Evolutionary conservation across 306 rosid genomes (phyloP), one percentile per base, ranked within the genome.

Genomic region (Datisca glomerata): DNA sequence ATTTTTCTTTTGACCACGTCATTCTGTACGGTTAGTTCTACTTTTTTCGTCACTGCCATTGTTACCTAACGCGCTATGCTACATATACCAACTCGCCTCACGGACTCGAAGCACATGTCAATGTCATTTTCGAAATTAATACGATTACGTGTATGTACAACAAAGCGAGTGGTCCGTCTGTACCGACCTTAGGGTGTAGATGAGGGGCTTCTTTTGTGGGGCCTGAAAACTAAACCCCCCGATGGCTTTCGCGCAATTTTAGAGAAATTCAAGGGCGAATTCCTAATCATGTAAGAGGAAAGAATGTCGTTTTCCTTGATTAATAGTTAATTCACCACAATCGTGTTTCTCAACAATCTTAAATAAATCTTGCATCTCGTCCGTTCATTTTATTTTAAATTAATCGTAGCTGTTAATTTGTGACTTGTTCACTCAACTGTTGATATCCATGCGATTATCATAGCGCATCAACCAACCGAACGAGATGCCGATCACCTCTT

Each of bases 1-100:
- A n/a, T n/a, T n/a, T n/a, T 53, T 42, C 16, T 17, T 63, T 48
- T 56, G 55, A 64, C 65, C 55, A 46, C 56, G 31, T 52, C 61
- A 52, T 43, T 9, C 0, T 3, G 5, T 39, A 23, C 54, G n/a
- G 48, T 36, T 49, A 36, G 16, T 43, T 34, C 14, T 2, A 9
- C n/a, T n/a, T 7, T 7, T 21, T 19, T 4, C 2, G 19, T 8
- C 7, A 14, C 16, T 8, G 11, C 24, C 21, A 11, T 5, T 24
- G 7, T 1, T 9, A n/a, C 2, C 23, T 1, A 45, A 22, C 32
- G 16, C 14, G 0, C 8, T 8, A 7, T 1, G 1, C 0, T 6
- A 11, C 8, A 1, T 11, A 5, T n/a, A 29, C 1, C 0, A 14
- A 23, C 13, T 15, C 16, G 13, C 9, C 1, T 3, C 24, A 0